Conservation (phyloP, 1,284 basidiomycete species). For the Cryptococcus amylolentus region DNA sequence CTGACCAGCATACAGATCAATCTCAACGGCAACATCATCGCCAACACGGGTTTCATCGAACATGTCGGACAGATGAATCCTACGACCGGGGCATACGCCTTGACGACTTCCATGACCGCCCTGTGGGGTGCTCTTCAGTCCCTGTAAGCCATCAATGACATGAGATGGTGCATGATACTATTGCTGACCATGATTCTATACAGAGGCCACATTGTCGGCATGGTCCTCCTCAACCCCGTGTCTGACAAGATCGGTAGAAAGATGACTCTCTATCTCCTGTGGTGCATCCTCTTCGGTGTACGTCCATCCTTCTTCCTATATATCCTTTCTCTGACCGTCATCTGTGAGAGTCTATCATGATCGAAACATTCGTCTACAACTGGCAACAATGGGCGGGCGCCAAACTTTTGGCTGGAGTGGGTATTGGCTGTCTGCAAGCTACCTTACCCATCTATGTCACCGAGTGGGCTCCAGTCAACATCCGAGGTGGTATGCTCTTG, state of each 20-base stretch:
- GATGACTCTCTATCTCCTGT: conserved; percentile 13
- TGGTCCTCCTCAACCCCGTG: conserved; percentile 11
- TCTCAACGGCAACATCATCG: conserved; percentile 19
- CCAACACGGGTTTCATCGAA: conserved; percentile 17
- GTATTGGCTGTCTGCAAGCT: conserved; percentile 21
- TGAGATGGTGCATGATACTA: neutral
- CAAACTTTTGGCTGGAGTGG: conserved; percentile 22
- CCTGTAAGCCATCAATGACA: neutral
- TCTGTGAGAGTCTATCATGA: conserved; percentile 7
- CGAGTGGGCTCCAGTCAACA: conserved; percentile 14
- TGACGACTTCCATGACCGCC: conserved; percentile 6
- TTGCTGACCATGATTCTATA: neutral
- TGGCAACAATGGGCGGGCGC: conserved; percentile 21
- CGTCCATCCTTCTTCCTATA: neutral
- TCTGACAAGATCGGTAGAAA: conserved; percentile 15
- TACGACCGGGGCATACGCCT: conserved; percentile 3
- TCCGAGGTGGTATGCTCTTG: conserved; percentile 19
- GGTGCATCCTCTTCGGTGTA: conserved; percentile 13
- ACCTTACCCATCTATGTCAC: conserved; percentile 22
- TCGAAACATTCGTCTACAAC: conserved; percentile 9
- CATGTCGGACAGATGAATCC: conserved; percentile 4
- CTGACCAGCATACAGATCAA: conserved; percentile 4
- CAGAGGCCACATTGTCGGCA: conserved; percentile 16
- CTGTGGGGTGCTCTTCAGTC: conserved; percentile 16
- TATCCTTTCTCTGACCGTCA: neutral